Conservation (phyloP, 2,329 filamentous ascomycete species). For the Calonectria montana region DNA sequence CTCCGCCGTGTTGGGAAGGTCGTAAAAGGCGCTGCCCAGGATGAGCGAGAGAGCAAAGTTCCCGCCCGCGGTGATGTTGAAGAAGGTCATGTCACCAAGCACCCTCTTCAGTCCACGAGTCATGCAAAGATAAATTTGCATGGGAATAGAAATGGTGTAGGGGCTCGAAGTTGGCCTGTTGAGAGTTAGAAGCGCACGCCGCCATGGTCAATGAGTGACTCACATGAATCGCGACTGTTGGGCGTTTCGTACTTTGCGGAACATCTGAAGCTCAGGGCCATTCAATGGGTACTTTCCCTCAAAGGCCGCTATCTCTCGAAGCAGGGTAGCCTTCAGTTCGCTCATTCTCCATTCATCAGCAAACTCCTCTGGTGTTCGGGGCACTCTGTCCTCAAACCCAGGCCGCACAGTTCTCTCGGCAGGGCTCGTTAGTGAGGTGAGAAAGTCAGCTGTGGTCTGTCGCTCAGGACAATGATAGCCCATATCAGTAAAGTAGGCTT, state of each 20-base stretch:
- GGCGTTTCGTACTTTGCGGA: slow-evolving; percentile 15
- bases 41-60: slow-evolving; percentile 61
- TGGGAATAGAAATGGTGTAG: slow-evolving; percentile 58
- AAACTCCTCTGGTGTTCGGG: slow-evolving; percentile 50
- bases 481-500: slow-evolving; percentile 68
- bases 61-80: slow-evolving; percentile 17
- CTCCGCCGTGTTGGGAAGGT: slow-evolving; percentile 52
- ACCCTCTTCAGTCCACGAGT: slow-evolving; percentile 39
- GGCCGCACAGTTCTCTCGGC: slow-evolving; percentile 45
- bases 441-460: slow-evolving; percentile 72
- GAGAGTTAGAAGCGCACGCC: background rate
- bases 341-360: slow-evolving; percentile 47
- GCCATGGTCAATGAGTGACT: background rate
- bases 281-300: slow-evolving; percentile 11
- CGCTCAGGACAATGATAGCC: slow-evolving; percentile 71
- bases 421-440: slow-evolving; percentile 63
- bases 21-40: slow-evolving; percentile 61
- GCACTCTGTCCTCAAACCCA: slow-evolving; percentile 45
- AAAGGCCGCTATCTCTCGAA: slow-evolving; percentile 18
- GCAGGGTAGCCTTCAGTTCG: background rate
- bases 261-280: slow-evolving; percentile 17
- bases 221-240: slow-evolving; percentile 31
- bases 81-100: slow-evolving; percentile 33
- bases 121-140: slow-evolving; percentile 57
- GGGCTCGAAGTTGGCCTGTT: slow-evolving; percentile 43